phyloP scores from a whole-genome alignment of 2,329 filamentous ascomycete genomes.

The Neofusicoccum laricinum region DNA sequence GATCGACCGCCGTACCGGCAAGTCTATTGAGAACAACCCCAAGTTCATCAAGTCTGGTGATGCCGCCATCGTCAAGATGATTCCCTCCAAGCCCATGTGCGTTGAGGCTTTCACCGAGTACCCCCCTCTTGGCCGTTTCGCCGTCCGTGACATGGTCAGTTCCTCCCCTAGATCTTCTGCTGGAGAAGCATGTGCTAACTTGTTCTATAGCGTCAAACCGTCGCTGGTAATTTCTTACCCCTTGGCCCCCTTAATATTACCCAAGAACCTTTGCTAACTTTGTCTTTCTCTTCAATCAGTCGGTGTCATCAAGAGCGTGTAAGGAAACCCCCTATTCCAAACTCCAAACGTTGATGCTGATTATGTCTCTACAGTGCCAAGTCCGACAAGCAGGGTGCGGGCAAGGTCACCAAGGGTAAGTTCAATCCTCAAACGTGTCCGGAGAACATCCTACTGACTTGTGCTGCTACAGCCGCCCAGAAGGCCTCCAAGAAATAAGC shows the following conservation, averaged over 20 bases:
- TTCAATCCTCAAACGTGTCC: no score
- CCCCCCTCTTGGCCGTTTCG: slow-evolving; percentile 99
- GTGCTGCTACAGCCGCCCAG: slow-evolving; percentile 27
- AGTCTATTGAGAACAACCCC: slow-evolving; percentile 84
- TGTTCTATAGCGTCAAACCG: slow-evolving; percentile 29
- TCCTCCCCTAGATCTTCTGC: no score
- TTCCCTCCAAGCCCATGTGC: slow-evolving; percentile 99
- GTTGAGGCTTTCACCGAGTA: slow-evolving; percentile 99
- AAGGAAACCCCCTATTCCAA: neutral
- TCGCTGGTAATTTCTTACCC: no score
- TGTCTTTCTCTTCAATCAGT: no score
- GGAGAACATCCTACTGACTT: no score
- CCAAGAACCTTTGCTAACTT: no score
- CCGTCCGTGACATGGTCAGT: slow-evolving; percentile 88
- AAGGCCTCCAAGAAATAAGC: slow-evolving; percentile 42
- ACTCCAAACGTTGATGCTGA: slow-evolving; percentile 29
- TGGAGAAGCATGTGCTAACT: no score
- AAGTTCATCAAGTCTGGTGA: slow-evolving; percentile 99
- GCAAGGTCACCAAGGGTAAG: slow-evolving; percentile 50
- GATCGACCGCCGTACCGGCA: slow-evolving; percentile 99
- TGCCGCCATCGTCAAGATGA: slow-evolving; percentile 99
- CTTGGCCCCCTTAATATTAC: no score
- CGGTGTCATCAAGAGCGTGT: slow-evolving; percentile 78
- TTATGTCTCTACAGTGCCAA: slow-evolving; percentile 39
- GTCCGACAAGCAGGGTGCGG: slow-evolving; percentile 44